phyloP scores from a whole-genome alignment of 805 yeast genomes.

The Saturnispora ahearnii region DNA sequence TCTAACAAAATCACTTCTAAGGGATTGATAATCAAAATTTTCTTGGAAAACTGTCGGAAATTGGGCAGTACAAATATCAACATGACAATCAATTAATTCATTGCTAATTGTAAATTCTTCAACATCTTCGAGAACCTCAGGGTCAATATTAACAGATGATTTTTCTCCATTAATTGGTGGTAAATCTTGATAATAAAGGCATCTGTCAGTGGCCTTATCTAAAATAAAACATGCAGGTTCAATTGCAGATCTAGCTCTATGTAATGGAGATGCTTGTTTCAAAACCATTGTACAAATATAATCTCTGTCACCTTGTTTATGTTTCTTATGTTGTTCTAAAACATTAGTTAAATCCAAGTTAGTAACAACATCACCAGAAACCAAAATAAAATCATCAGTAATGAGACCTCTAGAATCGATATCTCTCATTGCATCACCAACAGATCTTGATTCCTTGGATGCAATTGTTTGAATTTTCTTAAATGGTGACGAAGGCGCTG shows the following conservation, averaged over 20 bases:
- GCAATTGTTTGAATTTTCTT: slow-evolving; percentile 64
- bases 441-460: slow-evolving; percentile 80
- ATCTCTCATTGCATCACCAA: slow-evolving; percentile 97
- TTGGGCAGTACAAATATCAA: slow-evolving; percentile 89
- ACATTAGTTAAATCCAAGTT: slow-evolving; percentile 74
- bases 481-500: slow-evolving; percentile 65
- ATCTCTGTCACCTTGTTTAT: slow-evolving; percentile 71
- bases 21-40: slow-evolving; percentile 85
- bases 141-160: slow-evolving; percentile 57
- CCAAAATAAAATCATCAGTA: slow-evolving; percentile 79
- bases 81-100: slow-evolving; percentile 92
- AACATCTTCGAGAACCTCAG: slow-evolving; percentile 71
- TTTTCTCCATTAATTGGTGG: slow-evolving; percentile 43
- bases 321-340: slow-evolving; percentile 61
- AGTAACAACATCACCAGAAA: slow-evolving; percentile 93
- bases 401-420: slow-evolving; percentile 85
- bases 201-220: slow-evolving; percentile 63
- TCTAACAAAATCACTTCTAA: slow-evolving; percentile 79
- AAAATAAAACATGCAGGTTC: slow-evolving; percentile 82
- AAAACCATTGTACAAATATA: slow-evolving; percentile 92
- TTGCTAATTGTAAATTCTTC: slow-evolving; percentile 76
- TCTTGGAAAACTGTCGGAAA: slow-evolving; percentile 95
- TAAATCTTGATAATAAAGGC: slow-evolving; percentile 76
- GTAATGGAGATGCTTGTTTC: slow-evolving; percentile 74
- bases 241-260: slow-evolving; percentile 70